A percentile compares a stretch with the other conserved stretches of the same genome.
Evolutionary conservation across 805 yeast species (phyloP).

Genomic region (Ascoidea rubescens): DNA sequence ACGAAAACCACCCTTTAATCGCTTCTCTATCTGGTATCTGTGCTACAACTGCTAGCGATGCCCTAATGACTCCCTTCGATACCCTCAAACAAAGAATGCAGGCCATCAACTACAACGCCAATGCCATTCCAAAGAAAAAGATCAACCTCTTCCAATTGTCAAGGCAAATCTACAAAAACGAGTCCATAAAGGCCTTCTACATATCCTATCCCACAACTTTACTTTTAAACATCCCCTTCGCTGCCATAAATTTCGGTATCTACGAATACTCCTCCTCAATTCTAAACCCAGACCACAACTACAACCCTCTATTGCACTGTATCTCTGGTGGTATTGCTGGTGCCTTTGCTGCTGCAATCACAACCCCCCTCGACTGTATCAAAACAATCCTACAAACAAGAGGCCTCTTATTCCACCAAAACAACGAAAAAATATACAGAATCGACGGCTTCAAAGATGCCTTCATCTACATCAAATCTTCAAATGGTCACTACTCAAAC

Average conservation of each 20-base stretch:
- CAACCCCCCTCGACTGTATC: conserved; percentile 89
- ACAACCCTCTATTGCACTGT: conserved; percentile 88
- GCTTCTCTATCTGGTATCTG: conserved; percentile 83
- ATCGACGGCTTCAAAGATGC: conserved; percentile 35
- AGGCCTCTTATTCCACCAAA: conserved; percentile 25
- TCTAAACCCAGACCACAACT: conserved; percentile 62
- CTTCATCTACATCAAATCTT: conserved; percentile 38
- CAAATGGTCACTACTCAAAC: conserved; percentile 41
- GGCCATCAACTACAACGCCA: conserved; percentile 13
- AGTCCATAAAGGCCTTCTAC: conserved; percentile 73
- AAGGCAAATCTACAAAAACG: conserved; percentile 35
- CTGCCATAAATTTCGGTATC: conserved; percentile 85
- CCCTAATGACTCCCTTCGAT: conserved; percentile 95
- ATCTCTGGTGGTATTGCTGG: conserved; percentile 90
- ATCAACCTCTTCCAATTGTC: conserved; percentile 23
- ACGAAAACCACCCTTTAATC: conserved; percentile 63
- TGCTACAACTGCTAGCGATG: conserved; percentile 89
- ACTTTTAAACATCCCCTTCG: conserved; percentile 85
- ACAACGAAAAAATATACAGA: neutral
- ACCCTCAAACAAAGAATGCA: conserved; percentile 95
- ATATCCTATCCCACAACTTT: conserved; percentile 90
- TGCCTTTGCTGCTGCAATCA: conserved; percentile 85
- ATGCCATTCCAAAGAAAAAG: conserved; percentile 14
- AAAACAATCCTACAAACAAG: conserved; percentile 85
- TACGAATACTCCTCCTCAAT: conserved; percentile 74